Base-by-base conservation (phyloP, 768 basidiomycete species). In the Suillus bovinus region DNA sequence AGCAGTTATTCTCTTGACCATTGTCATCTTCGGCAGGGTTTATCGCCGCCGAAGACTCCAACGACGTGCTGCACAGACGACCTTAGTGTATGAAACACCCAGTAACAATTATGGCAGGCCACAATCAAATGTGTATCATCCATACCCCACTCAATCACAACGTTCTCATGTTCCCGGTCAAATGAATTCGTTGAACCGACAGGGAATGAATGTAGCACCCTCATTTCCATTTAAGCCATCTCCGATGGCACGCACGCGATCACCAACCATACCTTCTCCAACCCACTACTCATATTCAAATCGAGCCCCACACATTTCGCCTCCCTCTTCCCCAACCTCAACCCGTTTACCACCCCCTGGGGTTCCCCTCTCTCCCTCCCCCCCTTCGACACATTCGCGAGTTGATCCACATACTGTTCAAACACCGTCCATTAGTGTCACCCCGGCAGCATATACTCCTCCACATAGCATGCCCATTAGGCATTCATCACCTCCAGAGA, bases 191-290 rank as follows among this genome's bases (percentile, higher is more conserved):
- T 27, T 27, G 38, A 41, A 27, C 38, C 38, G 17, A 39, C 27
- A 55, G 3, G 36, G n/a, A 22, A 33, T 22, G 22, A 22, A 24
- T 11, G 10, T 20, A 27, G 17, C 38, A 17, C 38, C 55, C 11
- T 38, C 36, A 20, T 52, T 62, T 11, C 49, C 54, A 34, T 59
- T 67, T 4, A 10, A 24, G 44, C 62, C 54, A 27, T 49, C 68
- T 2, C 49, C 70, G 0, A 41, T 33, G 14, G 20, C 60, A 31
- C 36, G n/a, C 27, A 58, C 33, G 29, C 60, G 24, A 57, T 14
- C 34, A 1, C 11, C 39, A 1, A 10, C 14, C 5, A 4, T 16
- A 14, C n/a, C 61, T 55, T 36, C 27, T 2, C 6, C 54, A 6
- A 44, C 63, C 9, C 22, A 59, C 44, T 20, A 59, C 16, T 27